Evolutionary conservation across 768 basidiomycete species (phyloP), one percentile per base, ranked within the genome.

Genomic region (Rhodotorula diobovata): DNA sequence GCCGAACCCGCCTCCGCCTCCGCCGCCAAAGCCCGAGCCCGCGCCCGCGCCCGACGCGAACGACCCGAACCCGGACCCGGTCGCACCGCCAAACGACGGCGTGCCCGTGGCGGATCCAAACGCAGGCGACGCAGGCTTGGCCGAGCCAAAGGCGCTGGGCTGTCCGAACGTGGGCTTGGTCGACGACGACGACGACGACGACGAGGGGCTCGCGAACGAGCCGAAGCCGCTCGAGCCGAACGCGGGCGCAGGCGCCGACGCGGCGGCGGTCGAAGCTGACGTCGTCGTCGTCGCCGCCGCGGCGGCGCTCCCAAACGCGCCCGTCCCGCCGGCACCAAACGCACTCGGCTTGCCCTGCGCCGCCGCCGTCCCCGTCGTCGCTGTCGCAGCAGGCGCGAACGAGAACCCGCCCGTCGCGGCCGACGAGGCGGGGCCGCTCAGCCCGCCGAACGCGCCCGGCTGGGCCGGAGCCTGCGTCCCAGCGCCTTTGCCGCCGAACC

Each of bases 151-250:
- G 14, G 41, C 41, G 41, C 41, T 43, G 14, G 41, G 12, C 41
- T 43, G 41, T 18, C 41, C 41, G 41, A 43, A 43, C 6, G 41
- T 18, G 41, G 41, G 14, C 41, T n/a, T n/a, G n/a, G n/a, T n/a
- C n/a, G 41, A 3, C 41, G 41, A 43, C 14, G 20, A 21, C 46
- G 46, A 5, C 5, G 45, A 46, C 25, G 48, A 25, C 37, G 55
- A 21, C 25, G 58, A 23, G 20, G 48, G 54, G 21, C 12, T 50
- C 6, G 56, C 66, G 58, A 67, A 67, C 12, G 66, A 32, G 20
- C 66, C 66, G 39, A 67, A 67, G 21, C 58, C 41, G 32, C 39
- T 50, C 15, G 66, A 53, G 34, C 66, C 66, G 59, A 67, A 61
- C 18, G 50, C 41, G 20, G 59, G 53, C 32, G 34, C 20, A 8